Base-by-base conservation (phyloP, 2,329 filamentous ascomycete genomes). In the Colletotrichum liaoningense region DNA sequence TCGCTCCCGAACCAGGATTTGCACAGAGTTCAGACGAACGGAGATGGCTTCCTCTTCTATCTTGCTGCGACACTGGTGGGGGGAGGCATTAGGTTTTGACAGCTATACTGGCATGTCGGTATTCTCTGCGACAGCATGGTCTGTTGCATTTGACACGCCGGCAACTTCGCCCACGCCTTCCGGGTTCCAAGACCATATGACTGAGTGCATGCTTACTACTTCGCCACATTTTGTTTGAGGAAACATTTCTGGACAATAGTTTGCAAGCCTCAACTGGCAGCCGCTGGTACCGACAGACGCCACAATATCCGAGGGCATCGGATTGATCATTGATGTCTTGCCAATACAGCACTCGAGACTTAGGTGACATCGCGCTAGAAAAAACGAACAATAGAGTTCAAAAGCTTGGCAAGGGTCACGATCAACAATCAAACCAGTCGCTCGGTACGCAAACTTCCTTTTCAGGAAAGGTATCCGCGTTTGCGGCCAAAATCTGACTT, bases 31-130 rank as follows among this genome's bases (percentile, higher is more conserved):
- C 42, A 24, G 11, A 46, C 60, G n/a, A 8, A 19, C 60, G 42
- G 42, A 63, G n/a, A 54, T 54, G 42, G 42, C 42, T 63, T 63
- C 60, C 60, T 33, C 11, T 63, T 63, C 42, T 11, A 63, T 63
- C 42, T n/a, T 33, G 12, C 28, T 54, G 60, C 42, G 26, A 54
- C 42, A 16, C 6, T 24, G 2, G 16, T 28, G 26, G 30, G 60
- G 42, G 42, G 42, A 49, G n/a, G 26, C 42, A 63, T 54, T 33
- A 54, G 42, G 60, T 54, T 62, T 54, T 63, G 59, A 49, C 38
- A 30, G 59, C 38, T 38, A 22, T 12, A 26, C 4, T 46, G 16
- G 24, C 59, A 62, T 46, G 9, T 24, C 59, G 42, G 35, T 62
- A 7, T 46, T 19, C 12, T 5, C 12, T 28, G 56, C 28, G 56